Conservation (phyloP, 352 stramenopile genomes). For the Plasmopara halstedii region DNA sequence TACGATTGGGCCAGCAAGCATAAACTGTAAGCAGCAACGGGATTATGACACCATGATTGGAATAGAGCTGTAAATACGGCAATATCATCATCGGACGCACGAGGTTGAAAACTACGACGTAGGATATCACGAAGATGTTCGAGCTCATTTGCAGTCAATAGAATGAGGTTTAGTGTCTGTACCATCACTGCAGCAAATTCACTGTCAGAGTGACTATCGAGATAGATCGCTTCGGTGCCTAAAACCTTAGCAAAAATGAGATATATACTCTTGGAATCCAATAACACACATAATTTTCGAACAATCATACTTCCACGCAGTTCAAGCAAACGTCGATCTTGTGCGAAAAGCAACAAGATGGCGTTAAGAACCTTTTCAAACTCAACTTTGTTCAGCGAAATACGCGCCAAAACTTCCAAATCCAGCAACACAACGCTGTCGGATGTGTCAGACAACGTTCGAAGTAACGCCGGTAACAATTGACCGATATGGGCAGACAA, state of each 20-base stretch:
- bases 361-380: constrained; percentile 92
- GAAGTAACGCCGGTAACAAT: constrained; percentile 93
- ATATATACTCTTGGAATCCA: constrained; percentile 98
- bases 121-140: constrained; percentile 75
- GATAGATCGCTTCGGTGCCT: constrained; percentile 40
- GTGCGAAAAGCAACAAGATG: constrained; percentile 93
- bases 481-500: constrained; percentile 90
- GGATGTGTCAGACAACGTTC: constrained; percentile 92
- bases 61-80: constrained; percentile 81
- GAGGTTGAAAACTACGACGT: constrained; percentile 65
- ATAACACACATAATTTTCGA: constrained; percentile 95
- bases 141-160: constrained; percentile 98
- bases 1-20: constrained; percentile 98
- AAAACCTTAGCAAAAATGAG: constrained; percentile 96
- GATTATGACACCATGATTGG: constrained; percentile 97
- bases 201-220: constrained; percentile 55
- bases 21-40: constrained; percentile 94
- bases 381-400: constrained; percentile 88
- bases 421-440: constrained; percentile 97
- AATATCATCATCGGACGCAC: constrained; percentile 64
- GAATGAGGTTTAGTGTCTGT: constrained; percentile 98
- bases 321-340: constrained; percentile 84
- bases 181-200: constrained; percentile 99
- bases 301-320: constrained; percentile 97
- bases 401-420: constrained; percentile 93